Conservation (phyloP, 805 yeast genomes). For the Candida wancherniae region DNA sequence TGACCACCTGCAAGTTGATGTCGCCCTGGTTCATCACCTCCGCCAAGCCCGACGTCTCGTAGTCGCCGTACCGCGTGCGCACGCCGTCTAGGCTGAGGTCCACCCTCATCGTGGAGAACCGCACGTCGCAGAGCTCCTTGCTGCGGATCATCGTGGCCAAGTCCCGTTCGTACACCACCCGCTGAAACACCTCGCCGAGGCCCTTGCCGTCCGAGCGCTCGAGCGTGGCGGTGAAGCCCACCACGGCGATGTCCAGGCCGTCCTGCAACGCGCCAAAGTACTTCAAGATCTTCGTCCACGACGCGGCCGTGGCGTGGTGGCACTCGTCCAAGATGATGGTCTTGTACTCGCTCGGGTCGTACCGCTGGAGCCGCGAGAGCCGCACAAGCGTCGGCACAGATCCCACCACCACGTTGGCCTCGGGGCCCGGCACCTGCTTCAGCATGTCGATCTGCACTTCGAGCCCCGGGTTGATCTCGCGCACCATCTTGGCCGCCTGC, state of each 20-base stretch:
- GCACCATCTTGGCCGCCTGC: conserved; percentile 59
- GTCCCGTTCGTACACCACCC: conserved; percentile 66
- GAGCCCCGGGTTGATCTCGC: conserved; percentile 43
- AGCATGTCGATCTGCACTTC: conserved; percentile 71
- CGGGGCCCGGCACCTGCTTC: conserved; percentile 33
- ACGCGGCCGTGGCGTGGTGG: conserved; percentile 77
- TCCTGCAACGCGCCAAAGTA: conserved; percentile 50
- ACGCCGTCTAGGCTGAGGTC: conserved; percentile 41
- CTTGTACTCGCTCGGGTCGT: conserved; percentile 58
- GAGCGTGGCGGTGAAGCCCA: conserved; percentile 89
- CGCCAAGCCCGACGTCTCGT: conserved; percentile 46
- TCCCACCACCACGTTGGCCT: conserved; percentile 66
- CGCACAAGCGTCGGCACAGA: conserved; percentile 65
- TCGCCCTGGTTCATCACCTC: conserved; percentile 49
- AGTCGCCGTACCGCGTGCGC: conserved; percentile 44
- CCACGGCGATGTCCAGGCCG: conserved; percentile 46
- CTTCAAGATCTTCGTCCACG: conserved; percentile 55
- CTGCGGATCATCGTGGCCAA: conserved; percentile 62
- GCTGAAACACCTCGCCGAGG: conserved; percentile 58
- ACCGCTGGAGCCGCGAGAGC: conserved; percentile 42
- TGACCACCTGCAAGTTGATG: conserved; percentile 54
- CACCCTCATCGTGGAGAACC: conserved; percentile 54
- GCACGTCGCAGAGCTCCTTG: conserved; percentile 66
- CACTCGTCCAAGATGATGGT: conserved; percentile 86
- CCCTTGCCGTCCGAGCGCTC: conserved; percentile 68